These are phyloP conservation scores for Ogataea zsoltii DNA, from an alignment of 805 yeast genomes.

Conservation along the genomic window DNA sequence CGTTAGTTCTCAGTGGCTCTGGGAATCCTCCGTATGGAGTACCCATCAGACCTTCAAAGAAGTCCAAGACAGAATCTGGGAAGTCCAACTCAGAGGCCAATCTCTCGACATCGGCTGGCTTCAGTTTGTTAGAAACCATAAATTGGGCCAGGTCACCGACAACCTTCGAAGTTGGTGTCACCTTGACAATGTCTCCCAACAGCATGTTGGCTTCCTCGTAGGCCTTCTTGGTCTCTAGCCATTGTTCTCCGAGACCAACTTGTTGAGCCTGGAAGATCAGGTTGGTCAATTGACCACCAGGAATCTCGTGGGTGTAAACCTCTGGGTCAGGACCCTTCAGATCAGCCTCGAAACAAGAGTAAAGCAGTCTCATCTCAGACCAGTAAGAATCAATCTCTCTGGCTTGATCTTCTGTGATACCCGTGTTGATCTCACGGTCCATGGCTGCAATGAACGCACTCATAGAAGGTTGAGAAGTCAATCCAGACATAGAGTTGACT, in stretches of 20 bases:
- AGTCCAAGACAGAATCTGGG: slow-evolving; percentile 98
- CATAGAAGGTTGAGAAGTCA: slow-evolving; percentile 97
- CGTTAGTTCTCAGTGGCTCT: slow-evolving; percentile 92
- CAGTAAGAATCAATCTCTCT: slow-evolving; percentile 92
- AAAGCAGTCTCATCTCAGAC: slow-evolving; percentile 97
- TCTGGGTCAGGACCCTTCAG: slow-evolving; percentile 99
- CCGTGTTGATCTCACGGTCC: slow-evolving; percentile 81
- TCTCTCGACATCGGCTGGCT: slow-evolving; percentile 79
- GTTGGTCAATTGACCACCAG: slow-evolving; percentile 99
- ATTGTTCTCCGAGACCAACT: slow-evolving; percentile 94
- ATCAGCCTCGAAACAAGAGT: slow-evolving; percentile 97
- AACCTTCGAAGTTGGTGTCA: slow-evolving; percentile 99
- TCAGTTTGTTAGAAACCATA: slow-evolving; percentile 93
- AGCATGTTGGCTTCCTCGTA: slow-evolving; percentile 88
- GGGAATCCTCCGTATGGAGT: slow-evolving; percentile 99
- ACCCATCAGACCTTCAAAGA: slow-evolving; percentile 99
- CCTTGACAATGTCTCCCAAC: slow-evolving; percentile 96
- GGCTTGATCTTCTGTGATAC: slow-evolving; percentile 63
- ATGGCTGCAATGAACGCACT: slow-evolving; percentile 90
- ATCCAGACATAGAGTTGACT: slow-evolving; percentile 94
- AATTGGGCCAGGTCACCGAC: slow-evolving; percentile 99
- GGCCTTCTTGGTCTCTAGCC: slow-evolving; percentile 95
- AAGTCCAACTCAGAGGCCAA: slow-evolving; percentile 91
- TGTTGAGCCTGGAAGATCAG: slow-evolving; percentile 98
- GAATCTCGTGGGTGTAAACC: slow-evolving; percentile 97